Base-by-base conservation (phyloP, 768 basidiomycete genomes). In the Lactifluus subvellereus region DNA sequence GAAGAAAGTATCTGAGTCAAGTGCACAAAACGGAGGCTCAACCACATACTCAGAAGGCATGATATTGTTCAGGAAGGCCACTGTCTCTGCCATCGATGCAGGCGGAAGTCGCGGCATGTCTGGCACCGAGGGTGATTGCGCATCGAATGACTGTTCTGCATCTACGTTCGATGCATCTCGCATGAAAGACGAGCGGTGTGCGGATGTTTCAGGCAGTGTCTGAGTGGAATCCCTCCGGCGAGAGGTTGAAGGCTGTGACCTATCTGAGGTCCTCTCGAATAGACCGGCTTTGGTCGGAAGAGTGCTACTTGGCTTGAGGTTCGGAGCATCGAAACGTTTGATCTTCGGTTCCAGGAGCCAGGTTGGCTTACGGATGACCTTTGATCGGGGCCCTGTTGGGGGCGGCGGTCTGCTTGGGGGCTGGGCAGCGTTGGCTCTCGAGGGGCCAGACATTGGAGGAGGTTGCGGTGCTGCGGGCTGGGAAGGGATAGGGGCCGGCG, bases 41-140 rank as follows among this genome's bases (percentile, higher is more conserved):
- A 18, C 3, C 7, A 72, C 76, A 49, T 64, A 82, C 81, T 71
- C 71, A 10, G 71, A 8, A 47, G 79, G 78, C 77, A 81, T 79
- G 8, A 79, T 67, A 2, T 59, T 59, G 10, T 71, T 69, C 42
- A 82, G 68, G 59, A 81, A 79, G 1, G 70, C 64, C 11, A 78
- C 74, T 22, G 73, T 75, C 50, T 71, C 72, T 0, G 59, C 64
- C 40, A 62, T 42, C 18, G 62, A 16, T 13, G 69, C 66, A 6
- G 60, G 59, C 16, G 60, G 60, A 11, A 63, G 60, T 30, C 40
- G 45, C n/a, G 66, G 63, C 40, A 61, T 16, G 18, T 48, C 53
- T 48, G 48, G 45, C 47, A 48, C n/a, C 6, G 11, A 2, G 2
- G 53, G 37, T 40, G 14, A n/a, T 11, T 52, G 49, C 18, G 18